A percentile compares a stretch with the other conserved stretches of the same genome.
These are phyloP conservation scores for Xylaria castorea DNA, from an alignment of 495 filamentous ascomycete genomes.

Conservation along the genomic window DNA sequence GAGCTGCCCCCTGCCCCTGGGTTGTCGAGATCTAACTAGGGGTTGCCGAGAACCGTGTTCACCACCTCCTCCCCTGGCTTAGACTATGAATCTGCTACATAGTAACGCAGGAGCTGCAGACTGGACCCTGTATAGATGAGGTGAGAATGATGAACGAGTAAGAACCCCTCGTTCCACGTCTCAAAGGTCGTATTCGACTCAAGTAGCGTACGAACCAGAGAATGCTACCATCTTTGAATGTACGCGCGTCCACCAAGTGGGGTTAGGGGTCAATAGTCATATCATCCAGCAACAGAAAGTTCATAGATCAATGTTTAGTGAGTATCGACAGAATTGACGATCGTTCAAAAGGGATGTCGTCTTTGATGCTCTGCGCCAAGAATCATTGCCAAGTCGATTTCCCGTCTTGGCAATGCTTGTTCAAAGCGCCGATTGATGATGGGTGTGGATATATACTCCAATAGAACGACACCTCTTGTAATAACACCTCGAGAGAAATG, in stretches of 20 bases:
- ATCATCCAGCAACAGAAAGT: not conserved
- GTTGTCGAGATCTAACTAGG: not conserved
- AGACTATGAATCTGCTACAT: not conserved
- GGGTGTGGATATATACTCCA: conserved; percentile 2
- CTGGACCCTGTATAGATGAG: conserved; percentile 8
- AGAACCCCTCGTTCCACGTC: not conserved
- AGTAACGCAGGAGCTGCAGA: not conserved
- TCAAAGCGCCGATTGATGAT: not conserved
- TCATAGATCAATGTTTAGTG: not conserved
- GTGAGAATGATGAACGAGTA: not conserved
- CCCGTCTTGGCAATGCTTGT: conserved; percentile 45
- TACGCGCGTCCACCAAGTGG: not conserved
- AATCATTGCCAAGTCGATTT: conserved; percentile 36
- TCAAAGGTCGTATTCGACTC: not conserved
- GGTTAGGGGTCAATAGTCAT: not conserved
- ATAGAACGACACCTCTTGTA: not conserved
- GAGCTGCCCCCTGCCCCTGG: not conserved
- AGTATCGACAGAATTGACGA: not conserved
- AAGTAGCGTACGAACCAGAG: not conserved
- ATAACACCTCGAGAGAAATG: not conserved
- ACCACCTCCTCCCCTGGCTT: not conserved
- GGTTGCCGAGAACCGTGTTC: conserved; percentile 4
- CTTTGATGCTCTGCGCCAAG: conserved; percentile 16
- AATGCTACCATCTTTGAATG: not conserved
- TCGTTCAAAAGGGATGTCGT: conserved; percentile 14